Percentiles rank a stretch among this genome's conserved stretches.
Evolutionary conservation across 129 eudicot species (phyloP).

Genomic region (Arctium minus): DNA sequence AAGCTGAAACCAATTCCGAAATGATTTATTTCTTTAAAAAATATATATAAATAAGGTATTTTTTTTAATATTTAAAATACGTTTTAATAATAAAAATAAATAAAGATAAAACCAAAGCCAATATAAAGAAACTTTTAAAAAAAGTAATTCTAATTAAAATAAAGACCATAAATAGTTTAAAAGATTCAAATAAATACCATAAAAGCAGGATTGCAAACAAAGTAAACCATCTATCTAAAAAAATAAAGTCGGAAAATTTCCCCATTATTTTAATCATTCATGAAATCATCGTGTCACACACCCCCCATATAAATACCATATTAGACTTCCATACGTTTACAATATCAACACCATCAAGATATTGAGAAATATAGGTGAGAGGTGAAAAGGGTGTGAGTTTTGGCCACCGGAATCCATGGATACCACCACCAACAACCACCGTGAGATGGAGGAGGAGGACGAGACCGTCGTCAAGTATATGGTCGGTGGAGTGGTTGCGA

Average conservation of each 20-base stretch:
- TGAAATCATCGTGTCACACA: constrained; percentile 19
- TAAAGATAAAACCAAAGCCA: not conserved
- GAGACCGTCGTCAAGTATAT: constrained; percentile 16
- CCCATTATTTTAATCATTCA: constrained; percentile 26
- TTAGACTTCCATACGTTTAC: not conserved
- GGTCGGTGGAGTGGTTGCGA: constrained; percentile 31
- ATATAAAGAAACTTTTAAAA: not conserved
- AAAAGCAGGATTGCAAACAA: not conserved
- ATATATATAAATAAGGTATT: not conserved
- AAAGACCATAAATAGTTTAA: not conserved
- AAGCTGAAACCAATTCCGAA: not conserved
- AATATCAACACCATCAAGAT: constrained; percentile 6
- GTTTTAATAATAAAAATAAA: not conserved
- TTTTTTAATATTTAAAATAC: not conserved
- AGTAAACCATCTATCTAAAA: not conserved
- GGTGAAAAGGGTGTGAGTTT: constrained; percentile 22
- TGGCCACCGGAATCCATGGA: constrained; percentile 17
- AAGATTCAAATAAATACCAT: not conserved
- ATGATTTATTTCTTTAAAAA: not conserved
- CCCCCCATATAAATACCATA: constrained; percentile 21
- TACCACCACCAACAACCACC: constrained; percentile 21
- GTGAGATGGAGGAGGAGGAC: constrained; percentile 10
- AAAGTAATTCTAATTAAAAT: not conserved
- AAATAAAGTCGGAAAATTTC: not conserved
- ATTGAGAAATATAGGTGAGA: constrained; percentile 12